Conservation (phyloP, 768 basidiomycete species). For the Panellus pusillus region DNA sequence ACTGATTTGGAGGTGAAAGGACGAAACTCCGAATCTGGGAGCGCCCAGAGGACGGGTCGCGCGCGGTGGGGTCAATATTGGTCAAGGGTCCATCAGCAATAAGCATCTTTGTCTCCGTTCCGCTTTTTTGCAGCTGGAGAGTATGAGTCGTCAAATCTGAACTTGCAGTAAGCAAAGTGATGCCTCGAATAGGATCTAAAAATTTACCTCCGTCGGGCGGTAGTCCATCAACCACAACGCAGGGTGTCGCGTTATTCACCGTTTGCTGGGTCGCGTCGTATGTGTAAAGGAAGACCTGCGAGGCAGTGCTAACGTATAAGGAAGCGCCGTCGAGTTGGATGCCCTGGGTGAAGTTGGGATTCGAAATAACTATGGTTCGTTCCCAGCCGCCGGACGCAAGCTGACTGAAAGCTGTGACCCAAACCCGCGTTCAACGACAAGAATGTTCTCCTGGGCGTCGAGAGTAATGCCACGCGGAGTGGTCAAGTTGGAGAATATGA, state of each 20-base stretch:
- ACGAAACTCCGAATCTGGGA: slow-evolving; percentile 40
- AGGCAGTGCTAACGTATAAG: slow-evolving; percentile 42
- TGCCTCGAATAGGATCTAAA: background rate
- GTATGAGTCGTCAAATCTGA: slow-evolving; percentile 45
- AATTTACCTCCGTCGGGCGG: slow-evolving; percentile 42
- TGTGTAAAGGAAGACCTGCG: slow-evolving; percentile 32
- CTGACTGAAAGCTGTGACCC: slow-evolving; percentile 43
- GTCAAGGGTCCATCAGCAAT: slow-evolving; percentile 38
- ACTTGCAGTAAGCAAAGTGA: background rate
- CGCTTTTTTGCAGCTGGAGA: slow-evolving; percentile 32
- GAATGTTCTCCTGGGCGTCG: slow-evolving; percentile 37
- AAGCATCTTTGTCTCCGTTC: slow-evolving; percentile 27
- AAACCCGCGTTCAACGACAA: slow-evolving; percentile 43
- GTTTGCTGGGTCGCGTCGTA: slow-evolving; percentile 35
- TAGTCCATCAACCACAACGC: slow-evolving; percentile 31
- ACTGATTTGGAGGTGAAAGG: slow-evolving; percentile 12
- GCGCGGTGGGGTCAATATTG: slow-evolving; percentile 44
- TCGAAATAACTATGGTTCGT: slow-evolving; percentile 37
- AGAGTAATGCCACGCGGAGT: slow-evolving; percentile 43
- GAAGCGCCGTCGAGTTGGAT: slow-evolving; percentile 36
- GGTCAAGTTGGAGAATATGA: slow-evolving; percentile 43
- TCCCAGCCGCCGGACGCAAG: slow-evolving; percentile 33
- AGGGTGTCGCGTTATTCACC: slow-evolving; percentile 22
- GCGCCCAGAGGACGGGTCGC: slow-evolving; percentile 41
- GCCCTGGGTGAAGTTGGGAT: slow-evolving; percentile 41